Base-by-base conservation (phyloP, 2,329 filamentous ascomycete species). In the Sarocladium oryzae region DNA sequence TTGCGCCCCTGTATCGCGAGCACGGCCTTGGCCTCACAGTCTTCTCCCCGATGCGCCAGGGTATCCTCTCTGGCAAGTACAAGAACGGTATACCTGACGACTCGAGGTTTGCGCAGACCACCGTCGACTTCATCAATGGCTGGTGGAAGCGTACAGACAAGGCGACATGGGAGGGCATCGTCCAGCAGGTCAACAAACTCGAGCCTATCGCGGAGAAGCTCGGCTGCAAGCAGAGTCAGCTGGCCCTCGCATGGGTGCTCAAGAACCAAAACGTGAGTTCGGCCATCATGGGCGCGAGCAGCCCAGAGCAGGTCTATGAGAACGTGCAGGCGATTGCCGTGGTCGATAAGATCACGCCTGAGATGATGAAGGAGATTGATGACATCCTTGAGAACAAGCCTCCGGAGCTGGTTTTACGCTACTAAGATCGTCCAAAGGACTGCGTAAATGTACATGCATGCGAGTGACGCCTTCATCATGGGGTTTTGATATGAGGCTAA, bases 1-100 rank as follows among this genome's bases (percentile, higher is more conserved):
- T 75, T 61, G 69, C 71, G 43, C 76, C 78, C 54, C 69, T 86
- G 23, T 86, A 83, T 66, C 70, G 77, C 37, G 74, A 83, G 54
- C 69, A 75, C 51, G 79, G 81, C 6, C 70, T 82, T 1, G 83
- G 83, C 3, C 68, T 85, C 35, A 86, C 83, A 11, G 76, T 79
- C 53, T 86, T 78, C 67, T 81, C 76, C 2, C 84, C 83, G 2
- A 67, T 87, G 60, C 62, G 63, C 40, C 62, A 67, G 49, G 83
- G 83, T 18, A 72, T 86, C 54, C 67, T 86, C 55, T 81, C 81
- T 0, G 84, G 83, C 43, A 86, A 86, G 66, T 86, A 86, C 68
- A 82, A 80, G 63, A 68, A 83, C 57, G 79, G 78, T 24, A 77
- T 84, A 36, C 81, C 81, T 4, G 68, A 75, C 3, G 76, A 77